Conservation (phyloP, 257 asterid genomes). For the Primulina tabacum region DNA sequence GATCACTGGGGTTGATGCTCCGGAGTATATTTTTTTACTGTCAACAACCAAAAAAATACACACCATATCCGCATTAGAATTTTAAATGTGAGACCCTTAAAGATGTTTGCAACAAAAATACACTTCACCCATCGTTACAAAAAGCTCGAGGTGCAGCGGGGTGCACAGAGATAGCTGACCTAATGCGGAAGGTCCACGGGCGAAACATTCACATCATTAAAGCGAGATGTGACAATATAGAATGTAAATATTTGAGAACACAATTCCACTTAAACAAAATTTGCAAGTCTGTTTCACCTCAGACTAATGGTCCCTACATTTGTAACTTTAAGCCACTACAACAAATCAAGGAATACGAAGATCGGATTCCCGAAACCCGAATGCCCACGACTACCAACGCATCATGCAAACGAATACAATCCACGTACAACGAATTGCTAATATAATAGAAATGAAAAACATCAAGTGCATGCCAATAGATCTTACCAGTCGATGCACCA, state of each 20-base stretch:
- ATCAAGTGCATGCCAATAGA: slow-evolving; percentile 17
- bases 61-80: neutral
- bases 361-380: no score
- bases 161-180: no score
- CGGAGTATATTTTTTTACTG: neutral
- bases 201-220: no score
- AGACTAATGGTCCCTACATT: neutral
- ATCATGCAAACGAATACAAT: neutral
- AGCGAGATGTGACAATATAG: neutral
- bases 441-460: no score
- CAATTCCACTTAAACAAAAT: neutral
- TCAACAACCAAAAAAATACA: neutral
- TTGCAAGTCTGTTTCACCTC: neutral
- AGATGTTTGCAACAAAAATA: neutral
- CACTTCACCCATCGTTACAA: neutral
- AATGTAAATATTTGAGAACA: neutral
- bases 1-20: neutral
- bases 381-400: neutral
- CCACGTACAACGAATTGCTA: neutral
- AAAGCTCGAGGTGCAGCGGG: no score
- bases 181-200: no score
- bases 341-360: neutral
- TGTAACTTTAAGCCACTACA: neutral
- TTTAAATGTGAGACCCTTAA: neutral
- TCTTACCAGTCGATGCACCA: slow-evolving; percentile 91